phyloP scores from a whole-genome alignment of 2,329 filamentous ascomycete species.

The Pestalotiopsis sp. region DNA sequence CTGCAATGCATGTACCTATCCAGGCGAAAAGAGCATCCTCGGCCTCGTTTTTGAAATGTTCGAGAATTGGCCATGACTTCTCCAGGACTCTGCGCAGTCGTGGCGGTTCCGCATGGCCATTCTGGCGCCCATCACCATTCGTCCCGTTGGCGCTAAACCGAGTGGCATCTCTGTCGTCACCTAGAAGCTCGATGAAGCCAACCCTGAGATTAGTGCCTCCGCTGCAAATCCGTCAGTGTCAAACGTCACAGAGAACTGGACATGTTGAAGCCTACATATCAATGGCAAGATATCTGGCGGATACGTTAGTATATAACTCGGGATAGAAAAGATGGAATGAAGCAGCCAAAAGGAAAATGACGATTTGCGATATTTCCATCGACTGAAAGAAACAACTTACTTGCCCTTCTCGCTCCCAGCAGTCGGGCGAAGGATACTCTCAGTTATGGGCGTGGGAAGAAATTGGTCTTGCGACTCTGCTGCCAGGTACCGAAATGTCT shows the following conservation, averaged over 20 bases:
- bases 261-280: slow-evolving; percentile 58
- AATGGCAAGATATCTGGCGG: slow-evolving; percentile 59
- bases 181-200: slow-evolving; percentile 65
- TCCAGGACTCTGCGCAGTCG: slow-evolving; percentile 65
- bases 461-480: slow-evolving; percentile 58
- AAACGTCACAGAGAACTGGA: background rate
- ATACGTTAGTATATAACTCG: slow-evolving; percentile 18
- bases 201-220: slow-evolving; percentile 72
- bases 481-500: slow-evolving; percentile 52
- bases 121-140: slow-evolving; percentile 16
- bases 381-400: slow-evolving; percentile 39
- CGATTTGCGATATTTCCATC: background rate
- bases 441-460: slow-evolving; percentile 62
- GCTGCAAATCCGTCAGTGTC: slow-evolving; percentile 36
- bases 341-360: background rate
- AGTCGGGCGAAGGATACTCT: slow-evolving; percentile 56
- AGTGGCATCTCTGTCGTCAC: slow-evolving; percentile 29
- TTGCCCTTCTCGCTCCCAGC: slow-evolving; percentile 45
- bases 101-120: slow-evolving; percentile 18
- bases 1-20: slow-evolving; percentile 77
- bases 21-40: slow-evolving; percentile 77
- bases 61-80: slow-evolving; percentile 73
- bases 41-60: slow-evolving; percentile 74
- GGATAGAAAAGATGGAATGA: background rate
- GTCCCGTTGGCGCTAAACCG: slow-evolving; percentile 19